Base-by-base conservation (phyloP, 2,329 filamentous ascomycete genomes). In the Cladosporium cucumerinum region DNA sequence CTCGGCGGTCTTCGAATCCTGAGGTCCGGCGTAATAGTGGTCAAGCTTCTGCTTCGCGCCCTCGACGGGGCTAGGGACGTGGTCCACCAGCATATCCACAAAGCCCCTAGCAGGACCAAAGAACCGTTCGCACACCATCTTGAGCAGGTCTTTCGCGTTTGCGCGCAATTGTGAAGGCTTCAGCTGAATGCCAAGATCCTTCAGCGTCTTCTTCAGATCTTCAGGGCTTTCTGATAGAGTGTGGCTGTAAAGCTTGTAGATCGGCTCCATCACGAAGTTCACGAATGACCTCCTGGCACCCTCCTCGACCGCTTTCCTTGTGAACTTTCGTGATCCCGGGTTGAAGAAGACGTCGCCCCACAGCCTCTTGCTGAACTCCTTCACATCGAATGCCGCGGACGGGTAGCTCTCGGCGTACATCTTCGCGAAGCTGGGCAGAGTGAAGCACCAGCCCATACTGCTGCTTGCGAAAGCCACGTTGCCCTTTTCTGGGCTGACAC, bases 261-360 rank as follows among this genome's bases (percentile, higher is more conserved):
- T 93, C 21, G 95, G 95, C 76, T 99, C 95, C 57, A 99, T 82
- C 30, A 99, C 86, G 76, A 98, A 99, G 78, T 96, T 89, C 64
- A 98, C 90, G 76, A 99, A 99, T 0, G 92, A 91, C 64, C 95
- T 85, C 77, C 90, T 91, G 5, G 93, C 88, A 14, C 86, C 83
- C 68, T 94, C 89, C 73, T 98, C 94, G 25, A 91, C 80, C 0
- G 88, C 86, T 76, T 96, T 98, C 68, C 95, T 86, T 61, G 92
- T 96, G 73, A 99, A 99, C 64, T 91, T 94, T 67, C 94, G 89
- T 78, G 92, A 96, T 72, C 83, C 84, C 0, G 94, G 92, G 74
- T 98, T 98, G 82, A 90, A 99, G 79, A 95, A 99, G 65, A 99
- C 89, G 75, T 99, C 94, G 25, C 95, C 95, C 95, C 95, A 99